phyloP scores from a whole-genome alignment of 2,329 filamentous ascomycete species.

The Aspergillus oerlinghausenensis region DNA sequence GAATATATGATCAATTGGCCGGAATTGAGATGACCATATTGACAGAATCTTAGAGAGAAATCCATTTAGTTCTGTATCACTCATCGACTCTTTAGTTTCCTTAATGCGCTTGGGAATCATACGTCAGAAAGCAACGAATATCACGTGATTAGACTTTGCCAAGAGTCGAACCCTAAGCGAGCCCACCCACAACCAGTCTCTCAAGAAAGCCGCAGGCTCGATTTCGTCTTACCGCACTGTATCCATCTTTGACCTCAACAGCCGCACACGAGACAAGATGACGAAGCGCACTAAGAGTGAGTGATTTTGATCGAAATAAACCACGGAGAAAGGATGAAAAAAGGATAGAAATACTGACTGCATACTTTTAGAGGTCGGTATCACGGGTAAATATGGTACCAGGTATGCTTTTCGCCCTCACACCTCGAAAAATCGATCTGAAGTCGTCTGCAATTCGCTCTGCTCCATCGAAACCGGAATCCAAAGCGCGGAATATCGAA shows the following conservation, averaged over 20 bases:
- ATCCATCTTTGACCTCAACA: slow-evolving; percentile 36
- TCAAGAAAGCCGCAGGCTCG: slow-evolving; percentile 30
- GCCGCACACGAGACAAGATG: slow-evolving; percentile 60
- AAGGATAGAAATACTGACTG: slow-evolving; percentile 3
- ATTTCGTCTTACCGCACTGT: slow-evolving; percentile 30
- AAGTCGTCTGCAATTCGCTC: slow-evolving; percentile 10
- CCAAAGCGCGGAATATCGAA: slow-evolving; percentile 15
- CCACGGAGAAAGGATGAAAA: not conserved
- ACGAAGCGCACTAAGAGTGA: slow-evolving; percentile 87
- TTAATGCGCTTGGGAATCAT: not conserved
- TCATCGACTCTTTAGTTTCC: not conserved
- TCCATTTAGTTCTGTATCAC: not conserved
- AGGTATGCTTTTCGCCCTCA: slow-evolving; percentile 59
- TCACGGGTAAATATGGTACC: slow-evolving; percentile 98
- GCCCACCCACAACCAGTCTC: slow-evolving; percentile 33
- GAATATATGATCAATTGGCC: not conserved
- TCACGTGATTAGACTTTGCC: slow-evolving; percentile 25
- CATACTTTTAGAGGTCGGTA: slow-evolving; percentile 68
- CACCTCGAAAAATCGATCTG: slow-evolving; percentile 12
- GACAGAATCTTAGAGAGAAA: too few species aligned
- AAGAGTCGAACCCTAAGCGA: slow-evolving; percentile 36
- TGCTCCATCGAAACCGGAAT: slow-evolving; percentile 10
- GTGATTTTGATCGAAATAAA: slow-evolving; percentile 16
- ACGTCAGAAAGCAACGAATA: not conserved
- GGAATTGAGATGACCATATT: not conserved